A percentile compares a stretch with the other conserved stretches of the same genome.
phyloP scores from a whole-genome alignment of 2,329 filamentous ascomycete species.

The Botryotinia globosa region DNA sequence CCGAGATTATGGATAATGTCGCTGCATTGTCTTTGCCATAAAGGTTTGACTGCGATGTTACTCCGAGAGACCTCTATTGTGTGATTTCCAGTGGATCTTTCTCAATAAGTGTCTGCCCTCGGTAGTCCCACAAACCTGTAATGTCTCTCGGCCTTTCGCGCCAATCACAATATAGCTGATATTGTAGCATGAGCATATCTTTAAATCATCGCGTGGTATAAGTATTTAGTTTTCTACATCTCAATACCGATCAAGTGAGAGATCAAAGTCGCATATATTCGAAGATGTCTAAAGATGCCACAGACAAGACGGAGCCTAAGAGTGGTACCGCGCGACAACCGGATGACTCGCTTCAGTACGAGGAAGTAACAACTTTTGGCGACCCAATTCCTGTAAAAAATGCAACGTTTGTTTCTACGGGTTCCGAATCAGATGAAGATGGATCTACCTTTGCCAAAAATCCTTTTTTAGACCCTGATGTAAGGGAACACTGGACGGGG shows the following conservation, averaged over 20 bases:
- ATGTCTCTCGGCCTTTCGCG: neutral
- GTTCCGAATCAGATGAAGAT: conserved; percentile 27
- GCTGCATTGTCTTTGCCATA: neutral
- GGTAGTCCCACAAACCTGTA: neutral
- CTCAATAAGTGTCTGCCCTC: neutral
- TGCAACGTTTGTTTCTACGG: neutral
- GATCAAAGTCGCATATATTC: neutral
- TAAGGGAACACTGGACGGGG: conserved; percentile 27
- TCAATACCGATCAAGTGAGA: neutral
- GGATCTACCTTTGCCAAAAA: conserved; percentile 24
- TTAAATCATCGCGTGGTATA: neutral
- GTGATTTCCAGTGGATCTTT: conserved; percentile 15
- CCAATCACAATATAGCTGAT: conserved; percentile 1
- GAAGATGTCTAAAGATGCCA: conserved; percentile 8
- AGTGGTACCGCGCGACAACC: neutral
- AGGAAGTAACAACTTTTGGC: conserved; percentile 25
- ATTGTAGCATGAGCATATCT: neutral
- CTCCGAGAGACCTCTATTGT: conserved; percentile 7
- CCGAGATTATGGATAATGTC: conserved; percentile 1
- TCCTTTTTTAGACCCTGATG: conserved; percentile 33
- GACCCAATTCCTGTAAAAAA: conserved; percentile 22
- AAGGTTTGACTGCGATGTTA: neutral
- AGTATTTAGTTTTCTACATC: neutral
- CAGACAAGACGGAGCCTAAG: conserved; percentile 4
- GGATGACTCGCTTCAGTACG: conserved; percentile 22